Conservation (phyloP, 495 filamentous ascomycete genomes). For the Friedmanniomyces simplex region DNA sequence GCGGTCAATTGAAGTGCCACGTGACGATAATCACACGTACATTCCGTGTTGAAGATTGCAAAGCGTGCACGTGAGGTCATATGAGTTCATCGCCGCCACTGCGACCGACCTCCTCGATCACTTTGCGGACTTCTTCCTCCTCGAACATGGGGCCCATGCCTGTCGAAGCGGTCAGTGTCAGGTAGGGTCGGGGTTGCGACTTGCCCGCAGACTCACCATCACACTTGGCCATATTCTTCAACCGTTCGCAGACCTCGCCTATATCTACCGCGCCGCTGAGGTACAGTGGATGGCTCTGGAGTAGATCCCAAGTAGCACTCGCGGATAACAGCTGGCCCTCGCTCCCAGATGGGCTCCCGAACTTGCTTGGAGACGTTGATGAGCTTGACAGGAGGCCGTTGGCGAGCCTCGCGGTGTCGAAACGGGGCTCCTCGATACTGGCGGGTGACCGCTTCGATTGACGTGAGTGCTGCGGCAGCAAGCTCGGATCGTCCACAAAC, state of each 20-base stretch:
- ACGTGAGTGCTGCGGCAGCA: constrained; percentile 6
- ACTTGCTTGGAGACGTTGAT: constrained; percentile 51
- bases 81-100: constrained; percentile 32
- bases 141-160: constrained; percentile 68
- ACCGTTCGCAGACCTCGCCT: constrained; percentile 58
- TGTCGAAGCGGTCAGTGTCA: background rate
- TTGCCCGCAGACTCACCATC: constrained; percentile 36
- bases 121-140: constrained; percentile 59
- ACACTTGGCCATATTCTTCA: constrained; percentile 71
- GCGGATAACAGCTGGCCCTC: constrained; percentile 51
- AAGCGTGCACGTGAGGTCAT: constrained; percentile 6
- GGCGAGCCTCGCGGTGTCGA: constrained; percentile 19
- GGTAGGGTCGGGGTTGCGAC: background rate
- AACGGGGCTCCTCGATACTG: constrained; percentile 20
- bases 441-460: background rate
- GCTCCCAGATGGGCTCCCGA: constrained; percentile 46
- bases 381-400: constrained; percentile 30
- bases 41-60: background rate
- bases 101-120: constrained; percentile 60
- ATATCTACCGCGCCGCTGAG: constrained; percentile 78
- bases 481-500: constrained; percentile 16
- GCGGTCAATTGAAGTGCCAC: background rate
- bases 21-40: background rate
- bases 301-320: constrained; percentile 81
- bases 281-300: constrained; percentile 72